phyloP scores from a whole-genome alignment of 2,329 filamentous ascomycete genomes.

The Pyrenochaeta sp. region DNA sequence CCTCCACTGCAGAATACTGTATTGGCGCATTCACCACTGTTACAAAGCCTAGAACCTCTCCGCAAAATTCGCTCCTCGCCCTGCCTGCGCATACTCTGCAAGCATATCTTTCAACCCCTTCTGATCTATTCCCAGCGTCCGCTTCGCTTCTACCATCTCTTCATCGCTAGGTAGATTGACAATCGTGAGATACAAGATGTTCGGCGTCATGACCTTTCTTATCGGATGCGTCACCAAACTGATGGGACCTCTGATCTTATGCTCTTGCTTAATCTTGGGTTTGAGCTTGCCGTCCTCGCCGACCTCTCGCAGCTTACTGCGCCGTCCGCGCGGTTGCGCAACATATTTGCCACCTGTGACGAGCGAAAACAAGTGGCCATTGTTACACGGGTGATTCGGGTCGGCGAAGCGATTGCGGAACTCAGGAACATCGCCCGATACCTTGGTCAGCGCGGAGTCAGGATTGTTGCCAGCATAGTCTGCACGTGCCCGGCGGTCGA shows the following conservation, averaged over 20 bases:
- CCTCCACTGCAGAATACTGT: no score
- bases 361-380: conserved; percentile 57
- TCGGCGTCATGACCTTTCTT: conserved; percentile 19
- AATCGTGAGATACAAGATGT: conserved; percentile 35
- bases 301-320: conserved; percentile 8
- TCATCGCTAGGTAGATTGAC: conserved; percentile 35
- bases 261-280: conserved; percentile 15
- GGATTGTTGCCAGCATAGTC: conserved; percentile 53
- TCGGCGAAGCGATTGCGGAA: conserved; percentile 62
- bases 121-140: conserved; percentile 11
- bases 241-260: conserved; percentile 12
- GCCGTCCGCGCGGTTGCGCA: conserved; percentile 13
- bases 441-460: conserved; percentile 41
- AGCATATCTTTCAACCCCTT: conserved; percentile 15
- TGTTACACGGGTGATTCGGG: conserved; percentile 61
- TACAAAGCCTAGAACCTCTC: no score
- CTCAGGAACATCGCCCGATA: conserved; percentile 27
- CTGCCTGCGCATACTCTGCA: not conserved
- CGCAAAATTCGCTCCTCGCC: no score
- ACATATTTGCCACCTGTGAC: conserved; percentile 41
- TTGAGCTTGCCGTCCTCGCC: conserved; percentile 24
- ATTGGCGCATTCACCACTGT: no score
- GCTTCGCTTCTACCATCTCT: conserved; percentile 27
- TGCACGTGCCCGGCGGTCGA: conserved; percentile 60
- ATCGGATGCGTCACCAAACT: conserved; percentile 15